phyloP scores from a whole-genome alignment of 495 filamentous ascomycete species.

The Glonium stellatum region DNA sequence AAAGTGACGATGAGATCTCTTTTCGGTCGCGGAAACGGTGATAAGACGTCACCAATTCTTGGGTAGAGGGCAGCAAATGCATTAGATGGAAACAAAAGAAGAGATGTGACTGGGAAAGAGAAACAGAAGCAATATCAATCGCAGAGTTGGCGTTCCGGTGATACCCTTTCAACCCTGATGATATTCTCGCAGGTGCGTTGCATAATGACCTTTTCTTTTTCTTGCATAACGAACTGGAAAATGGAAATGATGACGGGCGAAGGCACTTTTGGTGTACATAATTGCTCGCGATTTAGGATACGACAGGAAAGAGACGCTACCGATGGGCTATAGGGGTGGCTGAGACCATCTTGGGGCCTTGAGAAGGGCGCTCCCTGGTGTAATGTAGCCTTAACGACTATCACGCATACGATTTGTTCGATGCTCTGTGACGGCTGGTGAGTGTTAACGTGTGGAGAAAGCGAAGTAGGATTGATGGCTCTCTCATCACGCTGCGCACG shows the following conservation, averaged over 20 bases:
- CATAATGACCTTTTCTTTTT: conserved; percentile 3
- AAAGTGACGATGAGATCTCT: conserved; percentile 1
- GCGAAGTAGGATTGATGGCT: too few relatives aligned
- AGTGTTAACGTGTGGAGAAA: too few relatives aligned
- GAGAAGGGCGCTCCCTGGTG: neutral
- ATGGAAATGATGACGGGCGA: neutral
- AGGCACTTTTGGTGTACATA: neutral
- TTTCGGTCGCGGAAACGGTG: neutral
- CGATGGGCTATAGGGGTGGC: neutral
- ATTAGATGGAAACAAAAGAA: too few relatives aligned
- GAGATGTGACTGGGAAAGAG: neutral
- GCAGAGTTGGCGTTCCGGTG: conserved; percentile 20
- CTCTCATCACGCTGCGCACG: too few relatives aligned
- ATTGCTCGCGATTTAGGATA: too few relatives aligned
- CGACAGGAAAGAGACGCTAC: neutral
- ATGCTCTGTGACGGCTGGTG: too few relatives aligned
- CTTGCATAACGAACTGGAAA: neutral
- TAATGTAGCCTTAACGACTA: neutral
- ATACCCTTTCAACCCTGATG: conserved; percentile 8
- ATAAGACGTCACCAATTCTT: neutral
- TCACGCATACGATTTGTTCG: neutral
- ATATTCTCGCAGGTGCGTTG: neutral
- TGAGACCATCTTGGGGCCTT: neutral
- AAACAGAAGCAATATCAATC: neutral
- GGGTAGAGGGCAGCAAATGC: too few relatives aligned